phyloP scores from a whole-genome alignment of 2,329 filamentous ascomycete species.

The Samsoniella hepiali region DNA sequence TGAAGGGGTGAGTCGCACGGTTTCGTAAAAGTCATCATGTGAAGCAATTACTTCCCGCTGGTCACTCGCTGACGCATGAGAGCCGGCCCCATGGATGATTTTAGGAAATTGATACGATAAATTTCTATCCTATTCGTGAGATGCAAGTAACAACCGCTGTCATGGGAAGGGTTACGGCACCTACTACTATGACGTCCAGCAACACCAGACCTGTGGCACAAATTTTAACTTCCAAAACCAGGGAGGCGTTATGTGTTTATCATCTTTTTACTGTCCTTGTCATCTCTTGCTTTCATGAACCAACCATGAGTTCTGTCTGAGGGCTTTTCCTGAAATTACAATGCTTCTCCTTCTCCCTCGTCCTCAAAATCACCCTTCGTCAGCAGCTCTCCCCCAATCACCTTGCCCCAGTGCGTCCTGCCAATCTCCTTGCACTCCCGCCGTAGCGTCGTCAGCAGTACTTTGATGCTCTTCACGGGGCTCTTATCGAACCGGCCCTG shows the following conservation, averaged over 20 bases:
- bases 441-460: constrained; percentile 36
- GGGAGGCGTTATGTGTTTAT: constrained; percentile 19
- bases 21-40: no score
- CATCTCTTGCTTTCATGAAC: no score
- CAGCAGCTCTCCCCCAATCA: constrained; percentile 34
- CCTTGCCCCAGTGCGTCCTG: constrained; percentile 40
- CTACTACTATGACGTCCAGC: constrained; percentile 20
- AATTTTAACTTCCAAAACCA: constrained; percentile 13
- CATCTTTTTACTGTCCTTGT: no score
- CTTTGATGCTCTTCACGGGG: constrained; percentile 37
- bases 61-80: no score
- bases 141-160: background rate
- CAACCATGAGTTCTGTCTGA: no score
- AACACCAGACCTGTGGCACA: constrained; percentile 5
- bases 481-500: no score
- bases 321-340: no score
- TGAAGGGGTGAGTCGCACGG: no score
- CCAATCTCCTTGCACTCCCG: constrained; percentile 36
- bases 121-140: background rate
- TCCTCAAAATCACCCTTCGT: constrained; percentile 23
- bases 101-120: background rate
- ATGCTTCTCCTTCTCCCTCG: no score
- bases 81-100: no score
- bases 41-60: no score
- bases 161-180: constrained; percentile 20